Percentiles rank a stretch among this genome's conserved stretches.
Conservation (phyloP, 805 yeast genomes). For the Saccharomycopsis capsularis region DNA sequence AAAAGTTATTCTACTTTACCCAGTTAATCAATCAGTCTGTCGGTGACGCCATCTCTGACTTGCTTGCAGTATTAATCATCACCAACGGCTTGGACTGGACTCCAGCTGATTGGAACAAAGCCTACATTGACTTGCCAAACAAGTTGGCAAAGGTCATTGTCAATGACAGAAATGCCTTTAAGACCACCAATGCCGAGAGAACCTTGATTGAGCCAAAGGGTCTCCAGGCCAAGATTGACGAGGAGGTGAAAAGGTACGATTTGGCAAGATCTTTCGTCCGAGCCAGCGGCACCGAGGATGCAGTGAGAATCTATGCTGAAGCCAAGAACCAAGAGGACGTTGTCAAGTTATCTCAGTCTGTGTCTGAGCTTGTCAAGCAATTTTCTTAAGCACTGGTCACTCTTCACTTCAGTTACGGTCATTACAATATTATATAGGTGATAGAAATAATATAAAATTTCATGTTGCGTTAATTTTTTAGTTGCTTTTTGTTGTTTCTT, state of each 20-base stretch:
- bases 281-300: constrained; percentile 97
- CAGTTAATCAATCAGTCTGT: constrained; percentile 89
- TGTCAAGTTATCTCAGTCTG: constrained; percentile 37
- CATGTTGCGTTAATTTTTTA: no score
- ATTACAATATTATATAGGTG: not conserved
- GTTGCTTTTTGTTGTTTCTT: no score
- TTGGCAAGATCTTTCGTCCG: constrained; percentile 86
- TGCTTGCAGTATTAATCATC: constrained; percentile 68
- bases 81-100: constrained; percentile 47
- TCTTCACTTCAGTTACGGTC: no score
- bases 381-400: no score
- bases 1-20: constrained; percentile 52
- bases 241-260: constrained; percentile 44
- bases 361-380: constrained; percentile 32
- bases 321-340: constrained; percentile 51
- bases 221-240: constrained; percentile 67
- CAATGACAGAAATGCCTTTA: constrained; percentile 69
- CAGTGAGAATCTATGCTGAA: constrained; percentile 92
- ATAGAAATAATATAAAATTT: not conserved
- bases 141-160: constrained; percentile 75
- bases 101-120: constrained; percentile 67
- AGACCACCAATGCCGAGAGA: constrained; percentile 88
- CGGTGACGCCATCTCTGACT: constrained; percentile 96
- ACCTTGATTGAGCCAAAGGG: constrained; percentile 69
- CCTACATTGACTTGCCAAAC: constrained; percentile 84